Evolutionary conservation across 2,329 filamentous ascomycete species (phyloP), one percentile per base, ranked within the genome.

Genomic region (Colletotrichum lentis): DNA sequence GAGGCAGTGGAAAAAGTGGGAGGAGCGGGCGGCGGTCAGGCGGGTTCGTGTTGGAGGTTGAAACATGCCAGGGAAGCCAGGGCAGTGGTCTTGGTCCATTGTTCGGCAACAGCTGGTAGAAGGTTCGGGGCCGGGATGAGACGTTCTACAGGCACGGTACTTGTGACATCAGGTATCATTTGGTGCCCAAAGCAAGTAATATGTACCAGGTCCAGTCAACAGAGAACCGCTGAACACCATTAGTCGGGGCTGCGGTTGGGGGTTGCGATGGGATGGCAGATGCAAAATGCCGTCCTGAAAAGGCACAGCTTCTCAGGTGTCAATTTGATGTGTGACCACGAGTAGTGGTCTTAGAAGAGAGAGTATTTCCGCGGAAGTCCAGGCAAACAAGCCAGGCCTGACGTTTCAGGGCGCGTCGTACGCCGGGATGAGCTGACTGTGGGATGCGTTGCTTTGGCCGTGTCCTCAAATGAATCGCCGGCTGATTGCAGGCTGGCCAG

Each of bases 231-330:
- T 22, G 47, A 24, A 64, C 47, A 61, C 60, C 61, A 65, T 68
- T 24, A 22, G 31, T 39, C 46, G 41, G n/a, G 24, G 24, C 43
- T 44, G 59, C 18, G 16, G 20, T 31, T 35, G 35, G 16, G 39
- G 37, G 18, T 14, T 39, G 49, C 54, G 43, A 62, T 67, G 64
- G 64, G 64, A 66, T 67, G 64, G 35, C 63, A 66, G 63, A 37
- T 55, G 57, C 50, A 52, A 18, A 61, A 31, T 49, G 27, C 18
- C 20, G 31, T 63, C 16, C 35, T 49, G 41, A 7, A 5, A 43
- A 27, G 1, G 31, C 20, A 50, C 27, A 16, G 47, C 47, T 20
- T 35, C 31, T 35, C 31, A 35, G 31, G 31, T 35, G 22, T 27
- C 1, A 8, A 2, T 6, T 47, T 12, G 20, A 24, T 24, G 44